Conservation (phyloP, 345 rosid genomes). For the Gossypium ekmanianum region DNA sequence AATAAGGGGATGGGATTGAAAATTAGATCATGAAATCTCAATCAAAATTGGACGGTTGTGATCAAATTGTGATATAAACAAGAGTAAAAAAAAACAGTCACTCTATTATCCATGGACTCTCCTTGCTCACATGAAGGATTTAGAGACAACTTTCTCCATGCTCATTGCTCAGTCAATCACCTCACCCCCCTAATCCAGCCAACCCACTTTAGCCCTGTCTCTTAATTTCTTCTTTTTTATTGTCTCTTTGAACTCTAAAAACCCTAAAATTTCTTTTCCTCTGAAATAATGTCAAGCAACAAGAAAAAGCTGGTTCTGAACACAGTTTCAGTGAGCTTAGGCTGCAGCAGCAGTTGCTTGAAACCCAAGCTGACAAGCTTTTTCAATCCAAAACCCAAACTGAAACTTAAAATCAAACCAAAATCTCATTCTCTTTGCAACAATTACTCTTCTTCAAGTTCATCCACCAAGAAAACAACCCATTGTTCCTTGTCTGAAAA, state of each 20-base stretch:
- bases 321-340: constrained; percentile 57
- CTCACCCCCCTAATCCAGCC: background rate
- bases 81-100: background rate
- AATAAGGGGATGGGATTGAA: no score
- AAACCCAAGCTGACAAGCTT: constrained; percentile 46
- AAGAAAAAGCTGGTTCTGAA: constrained; percentile 49
- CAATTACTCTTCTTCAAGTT: constrained; percentile 25
- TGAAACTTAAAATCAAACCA: constrained; percentile 7
- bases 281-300: constrained; percentile 36
- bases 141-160: background rate
- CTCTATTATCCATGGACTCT: background rate
- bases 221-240: background rate
- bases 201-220: background rate
- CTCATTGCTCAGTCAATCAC: background rate
- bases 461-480: constrained; percentile 21
- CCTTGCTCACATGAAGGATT: constrained; percentile 13
- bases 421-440: constrained; percentile 16
- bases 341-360: constrained; percentile 72
- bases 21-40: background rate
- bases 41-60: background rate
- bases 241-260: background rate
- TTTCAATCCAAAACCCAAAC: constrained; percentile 41
- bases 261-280: no score
- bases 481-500: constrained; percentile 5
- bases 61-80: background rate